Base-by-base conservation (phyloP, 2,329 filamentous ascomycete genomes). In the Claviceps fusiformis region DNA sequence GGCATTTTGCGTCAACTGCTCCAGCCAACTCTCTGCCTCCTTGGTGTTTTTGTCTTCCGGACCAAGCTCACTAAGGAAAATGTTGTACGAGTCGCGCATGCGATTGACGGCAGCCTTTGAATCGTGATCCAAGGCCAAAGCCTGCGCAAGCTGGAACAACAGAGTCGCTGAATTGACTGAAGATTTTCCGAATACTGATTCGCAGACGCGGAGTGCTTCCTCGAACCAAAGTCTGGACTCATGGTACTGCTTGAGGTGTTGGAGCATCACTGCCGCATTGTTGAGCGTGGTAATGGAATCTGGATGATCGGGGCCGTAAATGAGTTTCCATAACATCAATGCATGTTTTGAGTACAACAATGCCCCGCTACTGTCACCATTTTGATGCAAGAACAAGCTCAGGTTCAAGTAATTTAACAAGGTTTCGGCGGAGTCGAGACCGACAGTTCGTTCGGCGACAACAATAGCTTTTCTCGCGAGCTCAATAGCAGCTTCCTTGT, bases 251-350 rank as follows among this genome's bases (percentile, higher is more conserved):
- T 97, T 95, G 63, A 96, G 80, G 55, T 90, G 85, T 72, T 98
- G 93, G 56, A 98, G 82, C 93, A 98, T 98, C 57, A 98, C 93
- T 8, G 93, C 93, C 24, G 89, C 92, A 66, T 98, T 98, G 80
- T 97, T 98, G 72, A 97, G 86, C 17, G 93, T 97, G 9, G 95
- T 98, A 71, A 98, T 96, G 9, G 90, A 95, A 72, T 98, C 93
- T 3, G 93, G 93, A 71, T 98, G 93, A 64, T 89, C 87, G 35
- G 86, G 76, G 37, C 93, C 93, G 67, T 96, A 98, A 64, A 97
- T 92, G 63, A 97, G 81, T 76, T 95, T 96, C 92, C 92, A 97
- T 59, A 98, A 77, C 67, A 93, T 85, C 61, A 98, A 80, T 7
- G 93, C 93, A 68, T 98, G 93, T 68, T 88, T 89, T 60, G 95